A percentile compares a stretch with the other conserved stretches of the same genome.
These are phyloP conservation scores for Paecilomyces sp. DNA, from an alignment of 2,329 filamentous ascomycete genomes.

Conservation along the genomic window DNA sequence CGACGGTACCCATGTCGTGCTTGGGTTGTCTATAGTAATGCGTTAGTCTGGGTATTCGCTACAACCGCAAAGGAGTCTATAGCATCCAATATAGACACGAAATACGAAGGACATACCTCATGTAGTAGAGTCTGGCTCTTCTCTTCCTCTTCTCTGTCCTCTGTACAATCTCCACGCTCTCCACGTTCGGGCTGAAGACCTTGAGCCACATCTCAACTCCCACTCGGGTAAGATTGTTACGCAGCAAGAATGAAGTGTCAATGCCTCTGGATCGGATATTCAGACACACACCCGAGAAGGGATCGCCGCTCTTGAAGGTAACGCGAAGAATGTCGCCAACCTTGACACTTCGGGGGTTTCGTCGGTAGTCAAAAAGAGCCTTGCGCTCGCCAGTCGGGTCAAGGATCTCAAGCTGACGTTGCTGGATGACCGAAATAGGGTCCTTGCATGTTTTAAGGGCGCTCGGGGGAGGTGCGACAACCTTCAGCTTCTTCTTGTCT, in stretches of 20 bases:
- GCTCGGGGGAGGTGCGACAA: slow-evolving; percentile 44
- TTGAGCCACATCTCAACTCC: slow-evolving; percentile 98
- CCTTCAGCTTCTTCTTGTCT: slow-evolving; percentile 45
- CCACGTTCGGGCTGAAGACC: slow-evolving; percentile 81
- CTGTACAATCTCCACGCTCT: slow-evolving; percentile 90
- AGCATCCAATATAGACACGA: neutral
- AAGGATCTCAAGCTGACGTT: slow-evolving; percentile 63
- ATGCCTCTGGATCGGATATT: slow-evolving; percentile 81
- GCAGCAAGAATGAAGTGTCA: slow-evolving; percentile 79
- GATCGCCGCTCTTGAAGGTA: slow-evolving; percentile 74
- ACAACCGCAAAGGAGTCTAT: neutral
- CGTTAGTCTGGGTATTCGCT: neutral
- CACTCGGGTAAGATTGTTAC: slow-evolving; percentile 77
- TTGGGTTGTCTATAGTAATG: slow-evolving; percentile 52
- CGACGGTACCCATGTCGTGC: slow-evolving; percentile 81
- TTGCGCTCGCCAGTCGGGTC: slow-evolving; percentile 80
- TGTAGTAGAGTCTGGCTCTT: slow-evolving; percentile 80
- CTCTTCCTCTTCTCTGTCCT: slow-evolving; percentile 75
- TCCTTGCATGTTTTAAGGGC: slow-evolving; percentile 40
- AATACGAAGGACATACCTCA: slow-evolving; percentile 50
- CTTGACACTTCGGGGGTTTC: slow-evolving; percentile 70
- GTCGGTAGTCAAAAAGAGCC: slow-evolving; percentile 65
- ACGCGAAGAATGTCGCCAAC: slow-evolving; percentile 89
- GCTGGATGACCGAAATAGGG: slow-evolving; percentile 61
- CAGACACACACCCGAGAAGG: slow-evolving; percentile 82